phyloP scores from a whole-genome alignment of 768 basidiomycete genomes.

The Obba rivulosa region DNA sequence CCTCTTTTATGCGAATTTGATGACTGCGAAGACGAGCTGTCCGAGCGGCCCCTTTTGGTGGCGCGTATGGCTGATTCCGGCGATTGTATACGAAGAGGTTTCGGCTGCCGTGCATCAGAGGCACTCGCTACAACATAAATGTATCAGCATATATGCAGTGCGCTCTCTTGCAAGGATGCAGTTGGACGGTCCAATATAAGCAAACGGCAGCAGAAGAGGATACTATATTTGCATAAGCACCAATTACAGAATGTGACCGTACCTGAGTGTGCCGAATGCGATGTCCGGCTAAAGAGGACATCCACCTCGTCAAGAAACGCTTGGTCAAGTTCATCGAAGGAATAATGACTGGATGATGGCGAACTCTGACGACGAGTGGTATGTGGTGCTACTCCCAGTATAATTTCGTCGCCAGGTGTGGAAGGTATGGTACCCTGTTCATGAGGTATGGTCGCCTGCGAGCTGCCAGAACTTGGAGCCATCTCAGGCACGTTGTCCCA shows the following conservation, averaged over 20 bases:
- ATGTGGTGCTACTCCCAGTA: neutral
- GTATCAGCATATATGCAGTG: too few species aligned
- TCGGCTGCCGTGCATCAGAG: too few species aligned
- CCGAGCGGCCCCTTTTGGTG: conserved; percentile 1
- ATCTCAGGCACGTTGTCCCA: conserved; percentile 34
- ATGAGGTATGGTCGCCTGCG: neutral
- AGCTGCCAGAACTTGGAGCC: too few species aligned
- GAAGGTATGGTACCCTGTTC: too few species aligned
- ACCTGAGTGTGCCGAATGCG: neutral
- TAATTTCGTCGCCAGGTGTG: too few species aligned
- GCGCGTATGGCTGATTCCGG: too few species aligned
- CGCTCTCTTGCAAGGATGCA: too few species aligned
- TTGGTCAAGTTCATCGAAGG: conserved; percentile 22
- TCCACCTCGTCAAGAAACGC: conserved; percentile 34
- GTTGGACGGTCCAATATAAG: too few species aligned
- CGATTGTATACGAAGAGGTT: too few species aligned
- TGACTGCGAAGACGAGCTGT: conserved; percentile 1
- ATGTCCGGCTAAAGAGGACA: conserved; percentile 25
- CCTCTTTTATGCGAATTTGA: too few species aligned
- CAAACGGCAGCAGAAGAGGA: neutral
- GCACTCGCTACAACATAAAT: too few species aligned
- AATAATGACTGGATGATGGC: conserved; percentile 14
- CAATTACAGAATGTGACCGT: too few species aligned
- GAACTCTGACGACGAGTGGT: neutral
- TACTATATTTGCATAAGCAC: neutral